Conservation (phyloP, 345 rosid species). For the Citrus medica region DNA sequence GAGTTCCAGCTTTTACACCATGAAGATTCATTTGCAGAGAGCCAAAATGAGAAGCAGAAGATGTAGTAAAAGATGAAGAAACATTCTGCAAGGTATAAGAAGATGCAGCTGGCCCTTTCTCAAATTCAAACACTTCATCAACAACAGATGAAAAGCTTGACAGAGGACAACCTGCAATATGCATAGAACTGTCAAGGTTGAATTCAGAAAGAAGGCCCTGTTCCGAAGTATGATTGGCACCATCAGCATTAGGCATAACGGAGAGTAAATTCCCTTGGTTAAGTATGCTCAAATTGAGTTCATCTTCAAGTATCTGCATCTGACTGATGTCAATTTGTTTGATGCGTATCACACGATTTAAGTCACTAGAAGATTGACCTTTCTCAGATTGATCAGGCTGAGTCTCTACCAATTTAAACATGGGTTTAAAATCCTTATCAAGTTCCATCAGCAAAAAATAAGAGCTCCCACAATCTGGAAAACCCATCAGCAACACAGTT, state of each 20-base stretch:
- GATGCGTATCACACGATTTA: conserved; percentile 51
- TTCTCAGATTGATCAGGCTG: conserved; percentile 51
- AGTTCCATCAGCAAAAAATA: conserved; percentile 86
- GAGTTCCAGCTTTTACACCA: conserved; percentile 39
- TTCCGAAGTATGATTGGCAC: conserved; percentile 46
- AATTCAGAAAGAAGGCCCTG: conserved; percentile 54
- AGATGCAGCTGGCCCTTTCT: conserved; percentile 57
- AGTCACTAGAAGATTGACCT: conserved; percentile 49
- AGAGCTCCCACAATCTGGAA: conserved; percentile 84
- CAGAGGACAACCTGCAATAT: conserved; percentile 43
- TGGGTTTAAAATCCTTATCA: conserved; percentile 88
- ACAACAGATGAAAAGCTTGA: conserved; percentile 79
- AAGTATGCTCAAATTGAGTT: conserved; percentile 60
- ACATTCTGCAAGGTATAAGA: conserved; percentile 41
- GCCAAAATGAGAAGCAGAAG: conserved; percentile 53
- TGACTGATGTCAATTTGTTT: conserved; percentile 75
- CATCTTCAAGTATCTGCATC: conserved; percentile 88
- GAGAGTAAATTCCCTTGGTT: conserved; percentile 49
- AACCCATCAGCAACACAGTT: conserved; percentile 70
- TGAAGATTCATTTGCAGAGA: conserved; percentile 42
- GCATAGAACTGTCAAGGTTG: conserved; percentile 49
- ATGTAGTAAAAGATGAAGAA: conserved; percentile 39
- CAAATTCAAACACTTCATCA: conserved; percentile 92
- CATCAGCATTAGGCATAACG: conserved; percentile 45
- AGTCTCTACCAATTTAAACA: conserved; percentile 74